These are phyloP conservation scores for Magnolia kwangsiensis DNA, from an alignment of 164 flowering plant genomes.

Conservation along the genomic window DNA sequence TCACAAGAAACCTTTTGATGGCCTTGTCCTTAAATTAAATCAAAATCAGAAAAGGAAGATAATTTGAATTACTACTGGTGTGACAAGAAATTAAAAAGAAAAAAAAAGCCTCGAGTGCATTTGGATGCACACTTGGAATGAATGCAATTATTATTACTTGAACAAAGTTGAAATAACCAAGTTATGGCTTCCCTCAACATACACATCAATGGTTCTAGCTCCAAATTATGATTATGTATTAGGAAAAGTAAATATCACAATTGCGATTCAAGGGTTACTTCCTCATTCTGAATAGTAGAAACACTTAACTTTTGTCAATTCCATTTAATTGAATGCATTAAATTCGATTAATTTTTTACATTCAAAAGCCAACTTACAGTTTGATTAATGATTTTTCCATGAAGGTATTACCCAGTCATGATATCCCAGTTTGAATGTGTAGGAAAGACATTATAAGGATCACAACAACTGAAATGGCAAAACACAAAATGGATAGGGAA, in stretches of 20 bases:
- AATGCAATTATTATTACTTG: not conserved
- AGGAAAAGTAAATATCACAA: not conserved
- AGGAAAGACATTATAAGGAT: too few species aligned
- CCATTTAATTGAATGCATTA: not conserved
- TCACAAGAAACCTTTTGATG: slow-evolving; percentile 85
- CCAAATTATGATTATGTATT: too few species aligned
- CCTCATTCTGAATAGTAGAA: not conserved
- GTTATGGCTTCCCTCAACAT: not conserved
- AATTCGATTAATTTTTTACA: not conserved
- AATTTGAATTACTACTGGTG: not conserved
- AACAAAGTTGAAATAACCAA: not conserved
- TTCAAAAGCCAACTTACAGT: not conserved
- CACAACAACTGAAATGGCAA: too few species aligned
- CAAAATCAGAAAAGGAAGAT: not conserved
- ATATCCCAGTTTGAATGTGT: too few species aligned
- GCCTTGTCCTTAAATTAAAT: slow-evolving; percentile 64
- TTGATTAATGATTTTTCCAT: too few species aligned
- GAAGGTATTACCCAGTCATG: too few species aligned
- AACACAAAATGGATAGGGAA: too few species aligned
- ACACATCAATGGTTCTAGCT: not conserved
- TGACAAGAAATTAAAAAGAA: too few species aligned
- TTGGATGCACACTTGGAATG: not conserved
- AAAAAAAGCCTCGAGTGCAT: too few species aligned
- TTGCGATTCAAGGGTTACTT: not conserved
- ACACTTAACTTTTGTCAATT: not conserved